A percentile compares a stretch with the other conserved stretches of the same genome.
phyloP scores from a whole-genome alignment of 164 flowering plant species.

The Kalanchoe fedtschenkoi region DNA sequence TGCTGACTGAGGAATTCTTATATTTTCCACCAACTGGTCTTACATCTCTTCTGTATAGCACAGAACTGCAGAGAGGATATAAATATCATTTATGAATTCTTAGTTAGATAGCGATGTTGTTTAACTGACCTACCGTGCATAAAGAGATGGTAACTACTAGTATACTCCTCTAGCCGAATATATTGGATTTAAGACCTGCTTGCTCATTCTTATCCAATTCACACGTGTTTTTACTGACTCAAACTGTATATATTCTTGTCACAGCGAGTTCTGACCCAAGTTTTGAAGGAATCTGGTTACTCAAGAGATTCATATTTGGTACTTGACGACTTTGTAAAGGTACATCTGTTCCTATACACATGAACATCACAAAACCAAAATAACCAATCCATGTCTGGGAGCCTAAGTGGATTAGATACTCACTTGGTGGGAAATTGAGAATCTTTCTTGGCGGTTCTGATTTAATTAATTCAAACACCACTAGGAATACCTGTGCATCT shows the following conservation, averaged over 20 bases:
- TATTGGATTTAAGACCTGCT: not conserved
- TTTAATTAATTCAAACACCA: not conserved
- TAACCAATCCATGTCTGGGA: no score
- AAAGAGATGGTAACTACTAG: not conserved
- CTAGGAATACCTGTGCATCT: no score
- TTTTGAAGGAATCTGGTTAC: conserved; percentile 74
- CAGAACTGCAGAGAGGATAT: not conserved
- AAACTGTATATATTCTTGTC: not conserved
- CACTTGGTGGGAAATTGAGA: not conserved
- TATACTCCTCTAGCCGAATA: not conserved
- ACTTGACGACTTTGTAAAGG: conserved; percentile 75
- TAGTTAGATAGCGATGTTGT: not conserved
- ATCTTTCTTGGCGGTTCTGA: not conserved
- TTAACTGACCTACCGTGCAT: not conserved
- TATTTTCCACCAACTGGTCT: not conserved
- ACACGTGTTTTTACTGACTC: not conserved
- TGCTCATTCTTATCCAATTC: conserved; percentile 1
- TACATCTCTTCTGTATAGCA: not conserved
- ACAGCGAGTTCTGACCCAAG: conserved; percentile 58
- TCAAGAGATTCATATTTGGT: conserved; percentile 40
- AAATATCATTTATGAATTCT: not conserved
- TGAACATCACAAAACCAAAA: no score
- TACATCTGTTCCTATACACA: conserved; percentile 7
- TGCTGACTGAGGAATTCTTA: not conserved
- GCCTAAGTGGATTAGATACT: not conserved